Evolutionary conservation across 768 basidiomycete species (phyloP), one percentile per base, ranked within the genome.

Genomic region (Crepidotus variabilis): DNA sequence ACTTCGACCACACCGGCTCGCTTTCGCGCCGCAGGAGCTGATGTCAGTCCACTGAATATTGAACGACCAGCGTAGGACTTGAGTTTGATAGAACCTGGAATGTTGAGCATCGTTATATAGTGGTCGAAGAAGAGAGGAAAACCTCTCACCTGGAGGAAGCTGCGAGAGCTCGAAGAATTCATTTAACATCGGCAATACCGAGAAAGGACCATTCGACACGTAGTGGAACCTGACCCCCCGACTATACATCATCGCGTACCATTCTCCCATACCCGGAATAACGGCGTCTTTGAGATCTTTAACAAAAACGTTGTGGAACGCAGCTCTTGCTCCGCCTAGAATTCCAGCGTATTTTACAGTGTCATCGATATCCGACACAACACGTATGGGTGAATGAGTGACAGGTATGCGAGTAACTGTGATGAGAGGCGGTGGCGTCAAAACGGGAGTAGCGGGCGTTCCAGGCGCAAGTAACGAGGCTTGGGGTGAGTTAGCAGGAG

Each of bases 281-380:
- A 88, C 73, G 33, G 85, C 82, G 49, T 98, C 93, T 53, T 80
- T 76, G 28, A 92, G 68, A 53, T 92, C 89, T 63, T 88, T 88
- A 14, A 93, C 93, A 59, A 99, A 98, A 0, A 96, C 94, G 65
- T 94, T 96, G 55, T 87, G 79, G 69, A 98, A 97, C 2, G 92
- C 86, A 1, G 86, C 77, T 43, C 93, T 80, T 0, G 92, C 86
- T 0, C 96, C 96, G 2, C 78, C 75, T 5, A 88, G 64, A n/a
- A 99, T 79, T 47, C 87, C 85, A 0, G 93, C 87, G 22, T 79
- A 66, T 65, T 95, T 95, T 55, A 97, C 79, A 0, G 95, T 98
- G 70, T 98, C 95, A 65, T 98, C 95, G 45, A 98, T 88, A 63
- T 98, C 95, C 7, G 93, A 95, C 13, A 98, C 87, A 54, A 96